Percentiles rank a stretch among this genome's conserved stretches.
Evolutionary conservation across 257 asterid genomes (phyloP).

Genomic region (Osmanthus fragrans): DNA sequence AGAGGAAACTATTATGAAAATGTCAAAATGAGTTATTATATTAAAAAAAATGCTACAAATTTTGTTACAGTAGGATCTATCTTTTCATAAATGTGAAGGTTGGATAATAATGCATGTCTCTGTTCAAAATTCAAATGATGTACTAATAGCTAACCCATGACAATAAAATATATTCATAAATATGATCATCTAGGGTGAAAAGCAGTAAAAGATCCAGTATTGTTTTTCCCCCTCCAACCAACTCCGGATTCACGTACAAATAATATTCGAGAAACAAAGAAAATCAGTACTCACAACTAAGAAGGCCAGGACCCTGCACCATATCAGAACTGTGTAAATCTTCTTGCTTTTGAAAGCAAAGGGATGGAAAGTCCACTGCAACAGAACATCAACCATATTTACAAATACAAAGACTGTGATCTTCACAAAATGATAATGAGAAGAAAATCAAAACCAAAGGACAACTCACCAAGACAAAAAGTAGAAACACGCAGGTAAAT

Average conservation of each 20-base stretch:
- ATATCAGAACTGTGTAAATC: slow-evolving; percentile 87
- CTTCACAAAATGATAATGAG: neutral
- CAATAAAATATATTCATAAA: neutral
- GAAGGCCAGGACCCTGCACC: slow-evolving; percentile 98
- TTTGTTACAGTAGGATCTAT: neutral
- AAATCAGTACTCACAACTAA: slow-evolving; percentile 70
- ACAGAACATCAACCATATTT: slow-evolving; percentile 25
- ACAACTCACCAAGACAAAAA: slow-evolving; percentile 80
- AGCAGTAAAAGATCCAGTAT: neutral
- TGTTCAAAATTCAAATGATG: neutral
- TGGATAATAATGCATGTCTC: neutral
- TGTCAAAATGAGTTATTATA: neutral
- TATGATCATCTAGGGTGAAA: neutral
- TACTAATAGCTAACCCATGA: neutral
- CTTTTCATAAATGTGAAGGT: neutral
- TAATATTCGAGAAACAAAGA: neutral
- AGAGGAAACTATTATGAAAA: neutral
- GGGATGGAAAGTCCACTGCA: slow-evolving; percentile 99
- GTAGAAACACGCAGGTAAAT: slow-evolving; percentile 67
- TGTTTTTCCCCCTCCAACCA: neutral
- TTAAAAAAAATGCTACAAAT: neutral
- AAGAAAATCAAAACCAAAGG: neutral
- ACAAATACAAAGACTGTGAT: slow-evolving; percentile 13
- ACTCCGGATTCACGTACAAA: neutral
- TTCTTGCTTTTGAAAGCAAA: slow-evolving; percentile 83